These are phyloP conservation scores for Microbotryomycetes sp. DNA, from an alignment of 1,284 basidiomycete genomes.

Conservation along the genomic window DNA sequence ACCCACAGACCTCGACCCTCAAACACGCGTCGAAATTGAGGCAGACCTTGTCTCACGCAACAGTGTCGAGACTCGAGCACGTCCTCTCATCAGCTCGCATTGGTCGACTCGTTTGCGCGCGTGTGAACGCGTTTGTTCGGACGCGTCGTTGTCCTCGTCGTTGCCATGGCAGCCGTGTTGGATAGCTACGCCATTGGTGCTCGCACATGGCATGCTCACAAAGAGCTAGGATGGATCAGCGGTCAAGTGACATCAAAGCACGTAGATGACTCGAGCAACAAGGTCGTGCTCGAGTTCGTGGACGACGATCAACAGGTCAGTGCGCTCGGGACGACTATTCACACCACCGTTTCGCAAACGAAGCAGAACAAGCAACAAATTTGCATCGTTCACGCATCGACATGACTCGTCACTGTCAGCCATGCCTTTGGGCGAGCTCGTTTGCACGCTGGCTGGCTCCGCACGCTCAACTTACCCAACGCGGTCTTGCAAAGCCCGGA, in stretches of 20 bases:
- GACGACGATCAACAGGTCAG: slow-evolving; percentile 80
- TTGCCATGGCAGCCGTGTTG: slow-evolving; percentile 6
- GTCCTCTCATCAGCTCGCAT: slow-evolving; percentile 6
- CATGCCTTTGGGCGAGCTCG: neutral
- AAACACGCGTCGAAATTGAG: too few species aligned
- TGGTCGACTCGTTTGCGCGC: too few species aligned
- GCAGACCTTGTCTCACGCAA: too few species aligned
- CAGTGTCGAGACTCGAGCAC: slow-evolving; percentile 3
- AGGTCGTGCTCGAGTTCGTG: slow-evolving; percentile 67
- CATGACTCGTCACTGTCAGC: neutral
- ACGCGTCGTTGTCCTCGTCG: slow-evolving; percentile 1
- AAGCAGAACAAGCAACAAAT: too few species aligned
- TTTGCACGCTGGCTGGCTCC: neutral
- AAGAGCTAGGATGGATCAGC: slow-evolving; percentile 85
- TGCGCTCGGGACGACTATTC: too few species aligned
- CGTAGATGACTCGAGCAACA: slow-evolving; percentile 48
- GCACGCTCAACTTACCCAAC: neutral
- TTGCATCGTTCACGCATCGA: neutral
- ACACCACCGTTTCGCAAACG: too few species aligned
- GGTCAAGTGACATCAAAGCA: slow-evolving; percentile 61
- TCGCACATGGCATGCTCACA: slow-evolving; percentile 68
- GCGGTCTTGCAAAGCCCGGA: too few species aligned
- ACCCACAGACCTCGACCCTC: too few species aligned
- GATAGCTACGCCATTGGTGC: slow-evolving; percentile 42
- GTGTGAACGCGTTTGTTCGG: too few species aligned